Percentiles rank a stretch among this genome's conserved stretches.
Evolutionary conservation across 2,329 filamentous ascomycete species (phyloP).

Genomic region (Hymenoscyphus fraxineus): DNA sequence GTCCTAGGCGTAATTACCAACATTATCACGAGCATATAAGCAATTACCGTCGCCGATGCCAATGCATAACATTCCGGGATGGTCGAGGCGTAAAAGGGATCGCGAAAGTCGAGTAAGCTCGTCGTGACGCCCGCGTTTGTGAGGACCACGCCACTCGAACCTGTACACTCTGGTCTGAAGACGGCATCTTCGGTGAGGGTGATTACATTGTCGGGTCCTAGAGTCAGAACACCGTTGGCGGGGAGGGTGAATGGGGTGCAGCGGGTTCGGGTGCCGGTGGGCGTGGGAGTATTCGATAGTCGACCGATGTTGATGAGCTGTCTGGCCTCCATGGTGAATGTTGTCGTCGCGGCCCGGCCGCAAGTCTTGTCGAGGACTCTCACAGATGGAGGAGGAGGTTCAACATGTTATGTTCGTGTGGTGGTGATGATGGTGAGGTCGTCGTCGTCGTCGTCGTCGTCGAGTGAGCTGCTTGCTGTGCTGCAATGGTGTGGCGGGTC

Average conservation of each 20-base stretch:
- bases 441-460: no score
- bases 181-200: slow-evolving; percentile 46
- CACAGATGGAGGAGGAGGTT: slow-evolving; percentile 16
- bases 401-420: slow-evolving; percentile 19
- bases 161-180: slow-evolving; percentile 47
- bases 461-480: background rate
- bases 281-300: slow-evolving; percentile 31
- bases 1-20: slow-evolving; percentile 91
- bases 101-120: slow-evolving; percentile 54
- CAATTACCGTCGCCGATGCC: slow-evolving; percentile 82
- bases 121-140: slow-evolving; percentile 21
- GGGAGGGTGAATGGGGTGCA: slow-evolving; percentile 62
- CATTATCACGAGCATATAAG: slow-evolving; percentile 82
- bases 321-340: slow-evolving; percentile 28
- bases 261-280: slow-evolving; percentile 41
- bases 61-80: slow-evolving; percentile 93
- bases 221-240: slow-evolving; percentile 48
- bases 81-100: slow-evolving; percentile 91
- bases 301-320: slow-evolving; percentile 31
- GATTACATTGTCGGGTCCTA: slow-evolving; percentile 36
- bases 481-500: background rate
- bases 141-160: slow-evolving; percentile 32
- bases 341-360: slow-evolving; percentile 30
- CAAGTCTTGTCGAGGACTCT: slow-evolving; percentile 18
- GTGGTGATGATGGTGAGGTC: no score